These are phyloP conservation scores for carrot (Daucus carota) DNA, from an alignment of 129 eudicot species.

Conservation along the genomic window DNA sequence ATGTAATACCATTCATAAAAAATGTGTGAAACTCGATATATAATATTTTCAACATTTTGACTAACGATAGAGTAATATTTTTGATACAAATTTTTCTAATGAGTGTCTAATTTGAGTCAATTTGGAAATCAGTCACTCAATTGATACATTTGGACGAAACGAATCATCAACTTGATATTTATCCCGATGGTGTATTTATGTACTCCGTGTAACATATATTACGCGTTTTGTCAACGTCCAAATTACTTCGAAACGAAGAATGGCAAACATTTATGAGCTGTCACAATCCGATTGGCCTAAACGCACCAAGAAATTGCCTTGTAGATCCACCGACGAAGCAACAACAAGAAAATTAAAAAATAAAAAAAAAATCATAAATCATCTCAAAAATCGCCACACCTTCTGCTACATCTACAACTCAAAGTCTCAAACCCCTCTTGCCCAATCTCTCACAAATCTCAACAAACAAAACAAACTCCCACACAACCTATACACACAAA, in stretches of 20 bases:
- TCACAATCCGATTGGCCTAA: neutral
- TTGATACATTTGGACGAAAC: no score
- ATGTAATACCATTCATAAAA: no score
- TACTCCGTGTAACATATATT: no score
- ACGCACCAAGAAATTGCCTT: neutral
- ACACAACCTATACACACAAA: neutral
- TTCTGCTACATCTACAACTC: neutral
- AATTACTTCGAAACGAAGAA: neutral
- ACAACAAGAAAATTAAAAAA: neutral
- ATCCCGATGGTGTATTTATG: no score
- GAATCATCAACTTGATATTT: no score
- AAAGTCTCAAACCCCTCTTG: no score
- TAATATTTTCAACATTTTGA: no score
- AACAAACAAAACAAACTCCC: neutral
- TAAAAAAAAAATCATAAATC: neutral
- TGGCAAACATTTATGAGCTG: neutral
- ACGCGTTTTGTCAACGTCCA: neutral
- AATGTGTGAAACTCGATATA: no score
- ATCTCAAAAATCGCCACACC: neutral
- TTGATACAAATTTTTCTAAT: no score
- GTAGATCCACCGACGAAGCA: conserved; percentile 9
- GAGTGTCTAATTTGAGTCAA: no score
- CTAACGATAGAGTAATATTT: no score
- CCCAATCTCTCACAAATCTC: neutral
- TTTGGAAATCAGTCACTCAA: no score